Evolutionary conservation across 371 early-diverging fungal species (phyloP).

Genomic region (Amoeboaphelidium occidentale): DNA sequence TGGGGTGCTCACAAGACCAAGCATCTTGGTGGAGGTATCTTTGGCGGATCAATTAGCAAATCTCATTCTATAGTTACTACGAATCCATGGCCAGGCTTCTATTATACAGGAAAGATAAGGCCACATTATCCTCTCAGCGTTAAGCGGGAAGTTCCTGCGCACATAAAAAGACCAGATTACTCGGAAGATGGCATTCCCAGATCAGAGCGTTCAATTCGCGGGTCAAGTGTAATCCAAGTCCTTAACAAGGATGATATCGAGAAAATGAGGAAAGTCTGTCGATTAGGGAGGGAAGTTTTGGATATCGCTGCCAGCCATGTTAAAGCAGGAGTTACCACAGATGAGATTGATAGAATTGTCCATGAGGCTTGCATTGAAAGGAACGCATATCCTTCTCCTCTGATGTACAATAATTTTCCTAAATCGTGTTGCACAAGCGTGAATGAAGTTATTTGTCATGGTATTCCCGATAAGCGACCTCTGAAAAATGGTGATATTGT

Average conservation of each 20-base stretch:
- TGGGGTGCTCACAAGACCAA: slow-evolving; percentile 34
- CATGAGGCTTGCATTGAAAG: slow-evolving; percentile 67
- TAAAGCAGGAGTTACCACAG: slow-evolving; percentile 66
- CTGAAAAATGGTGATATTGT: slow-evolving; percentile 73
- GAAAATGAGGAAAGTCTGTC: slow-evolving; percentile 48
- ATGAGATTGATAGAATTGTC: slow-evolving; percentile 63
- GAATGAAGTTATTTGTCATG: slow-evolving; percentile 57
- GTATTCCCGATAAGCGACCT: slow-evolving; percentile 67
- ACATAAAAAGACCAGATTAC: slow-evolving; percentile 62
- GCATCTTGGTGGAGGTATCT: slow-evolving; percentile 6
- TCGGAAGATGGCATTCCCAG: slow-evolving; percentile 40
- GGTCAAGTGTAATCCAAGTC: slow-evolving; percentile 35
- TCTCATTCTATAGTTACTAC: neutral
- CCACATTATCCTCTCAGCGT: slow-evolving; percentile 67
- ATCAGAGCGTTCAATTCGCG: slow-evolving; percentile 31
- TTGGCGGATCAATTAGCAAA: neutral
- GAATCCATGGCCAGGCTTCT: slow-evolving; percentile 52
- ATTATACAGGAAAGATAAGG: slow-evolving; percentile 52
- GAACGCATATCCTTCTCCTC: slow-evolving; percentile 71
- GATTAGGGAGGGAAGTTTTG: slow-evolving; percentile 47
- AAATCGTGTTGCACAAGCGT: slow-evolving; percentile 73
- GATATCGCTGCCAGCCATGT: slow-evolving; percentile 49
- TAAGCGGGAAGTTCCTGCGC: slow-evolving; percentile 36
- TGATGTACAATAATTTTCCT: slow-evolving; percentile 79
- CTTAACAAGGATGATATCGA: slow-evolving; percentile 38